Base-by-base conservation (phyloP, 805 yeast genomes). In the Osmozyma mogii region DNA sequence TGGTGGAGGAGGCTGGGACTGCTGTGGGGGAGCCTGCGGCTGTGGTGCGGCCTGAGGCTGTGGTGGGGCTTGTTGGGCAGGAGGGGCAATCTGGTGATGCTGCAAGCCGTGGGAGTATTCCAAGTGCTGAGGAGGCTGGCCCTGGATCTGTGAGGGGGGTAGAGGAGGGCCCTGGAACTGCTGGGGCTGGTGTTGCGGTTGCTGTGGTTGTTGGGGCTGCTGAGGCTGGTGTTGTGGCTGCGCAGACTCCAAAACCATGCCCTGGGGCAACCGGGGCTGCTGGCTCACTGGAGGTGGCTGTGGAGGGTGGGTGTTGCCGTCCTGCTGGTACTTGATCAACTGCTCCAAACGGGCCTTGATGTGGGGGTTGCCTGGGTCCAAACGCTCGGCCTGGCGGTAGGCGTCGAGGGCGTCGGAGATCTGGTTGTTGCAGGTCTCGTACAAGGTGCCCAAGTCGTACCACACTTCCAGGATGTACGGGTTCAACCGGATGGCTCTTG, bases 401-500 rank as follows among this genome's bases (percentile, higher is more conserved):
- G 98, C 98, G 58, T 92, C 97, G 40, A 92, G 64, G 1, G 98
- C 98, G 54, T 92, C 98, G 36, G 79, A 72, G 36, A 87, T 72
- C 60, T 92, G 98, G 60, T 89, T 88, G 59, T 88, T 92, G 62
- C 98, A 92, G 20, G 96, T 85, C 59, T 92, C 98, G 56, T 92
- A 92, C 24, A 92, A 64, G 5, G 97, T 92, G 35, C 98, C 98
- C 50, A 92, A 70, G 58, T 92, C 98, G 58, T 92, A 92, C 98
- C 98, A 92, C 15, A 92, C 98, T 58, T 92, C 98, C 36, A 92
- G 77, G 42, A 92, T 82, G 63, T 88, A 88, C 10, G 98, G 98
- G 47, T 92, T 92, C 47, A 92, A 72, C 45, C 96, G 71, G 37
- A 92, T 92, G 8, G 98, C 98, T 32, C 97, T 69, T 6, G 97